Base-by-base conservation (phyloP, 495 filamentous ascomycete genomes). In the Penicillium soppii region DNA sequence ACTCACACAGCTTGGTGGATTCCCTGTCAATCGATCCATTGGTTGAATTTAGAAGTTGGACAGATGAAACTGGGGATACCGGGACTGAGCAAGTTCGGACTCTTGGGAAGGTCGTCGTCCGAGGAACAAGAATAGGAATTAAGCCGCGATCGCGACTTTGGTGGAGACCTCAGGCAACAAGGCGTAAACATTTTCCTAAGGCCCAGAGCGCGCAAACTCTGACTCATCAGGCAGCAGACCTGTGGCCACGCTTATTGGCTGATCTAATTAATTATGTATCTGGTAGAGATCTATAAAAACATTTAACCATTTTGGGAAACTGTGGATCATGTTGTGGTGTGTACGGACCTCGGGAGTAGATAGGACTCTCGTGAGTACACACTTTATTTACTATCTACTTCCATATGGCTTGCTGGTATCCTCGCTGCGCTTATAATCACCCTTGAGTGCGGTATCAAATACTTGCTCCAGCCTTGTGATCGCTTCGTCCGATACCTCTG, bases 401-500 rank as follows among this genome's bases (percentile, higher is more conserved):
- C 73, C 72, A 36, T 77, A 77, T 0, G 71, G 62, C 25, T 68
- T 68, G 40, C 59, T 75, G 8, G 47, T 58, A 36, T 76, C 65
- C n/a, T 62, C 50, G 36, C 65, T 73, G 13, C 66, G 63, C 39
- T 65, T 57, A 46, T 59, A 72, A 7, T 70, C 42, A 0, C 74
- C 74, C 35, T 63, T 69, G 43, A 75, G 41, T 12, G 70, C 72
- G 13, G 57, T 43, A 38, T 73, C 65, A 46, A 77, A 77, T 1
- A 72, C 71, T 30, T 71, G 58, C n/a, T 65, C 68, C 19, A 77
- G 58, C 9, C 68, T 67, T 3, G 54, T 36, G 35, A 77, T 64
- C 13, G 74, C 67, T 45, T 74, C 68, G 25, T 72, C 70, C 20
- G 74, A 75, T 6, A 75, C 67, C 69, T 77, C 74, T 77, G 68